Percentiles rank a stretch among this genome's conserved stretches.
phyloP scores from a whole-genome alignment of 192 early-diverging fungal species.

The Backusella tuberculispora region DNA sequence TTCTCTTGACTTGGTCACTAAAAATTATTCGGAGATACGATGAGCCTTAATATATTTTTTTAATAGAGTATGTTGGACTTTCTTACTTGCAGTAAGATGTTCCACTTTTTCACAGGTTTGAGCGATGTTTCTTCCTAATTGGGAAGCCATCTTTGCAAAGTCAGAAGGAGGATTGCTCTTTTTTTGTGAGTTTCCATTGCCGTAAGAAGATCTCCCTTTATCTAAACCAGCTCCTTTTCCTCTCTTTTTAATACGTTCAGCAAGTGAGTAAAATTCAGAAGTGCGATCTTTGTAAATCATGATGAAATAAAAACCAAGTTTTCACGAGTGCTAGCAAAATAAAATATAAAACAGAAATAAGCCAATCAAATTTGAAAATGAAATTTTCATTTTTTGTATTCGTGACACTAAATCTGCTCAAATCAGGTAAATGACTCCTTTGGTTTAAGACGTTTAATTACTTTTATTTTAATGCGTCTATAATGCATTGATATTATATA shows the following conservation, averaged over 20 bases:
- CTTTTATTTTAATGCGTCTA: too few species aligned
- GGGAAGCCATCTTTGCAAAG: conserved; percentile 80
- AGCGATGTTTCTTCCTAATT: conserved; percentile 90
- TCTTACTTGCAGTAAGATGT: conserved; percentile 75
- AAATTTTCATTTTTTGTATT: not conserved
- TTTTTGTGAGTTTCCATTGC: not conserved
- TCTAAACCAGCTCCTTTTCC: conserved; percentile 26
- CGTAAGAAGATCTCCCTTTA: conserved; percentile 14
- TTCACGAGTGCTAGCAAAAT: not conserved
- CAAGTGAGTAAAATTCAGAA: conserved; percentile 81
- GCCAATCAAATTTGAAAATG: not conserved
- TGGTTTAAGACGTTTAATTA: too few species aligned
- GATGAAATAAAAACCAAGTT: not conserved
- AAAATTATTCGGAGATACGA: not conserved
- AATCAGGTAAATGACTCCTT: too few species aligned
- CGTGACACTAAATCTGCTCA: too few species aligned
- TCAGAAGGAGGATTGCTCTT: conserved; percentile 52
- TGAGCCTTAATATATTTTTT: not conserved
- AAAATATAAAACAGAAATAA: not conserved
- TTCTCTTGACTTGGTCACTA: conserved; percentile 26
- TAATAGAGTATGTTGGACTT: not conserved
- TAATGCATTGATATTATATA: too few species aligned
- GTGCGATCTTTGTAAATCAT: conserved; percentile 76
- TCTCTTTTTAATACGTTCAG: conserved; percentile 69
- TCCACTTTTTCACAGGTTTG: conserved; percentile 82